Percentiles rank a stretch among this genome's conserved stretches.
phyloP scores from a whole-genome alignment of 202 grass and related monocot species.

The Bolboschoenoplectus hybrid region DNA sequence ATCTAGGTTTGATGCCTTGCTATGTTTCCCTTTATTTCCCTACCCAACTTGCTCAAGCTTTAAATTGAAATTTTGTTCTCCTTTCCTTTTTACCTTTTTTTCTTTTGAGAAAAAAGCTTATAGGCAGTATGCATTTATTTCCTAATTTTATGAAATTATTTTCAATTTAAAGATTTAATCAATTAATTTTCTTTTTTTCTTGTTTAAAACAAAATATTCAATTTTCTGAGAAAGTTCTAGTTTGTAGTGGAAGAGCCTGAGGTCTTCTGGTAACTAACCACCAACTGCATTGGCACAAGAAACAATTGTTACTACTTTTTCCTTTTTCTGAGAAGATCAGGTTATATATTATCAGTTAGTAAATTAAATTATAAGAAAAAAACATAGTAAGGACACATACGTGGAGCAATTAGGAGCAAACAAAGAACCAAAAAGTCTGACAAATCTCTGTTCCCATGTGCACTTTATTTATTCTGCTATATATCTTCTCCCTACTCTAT shows the following conservation, averaged over 20 bases:
- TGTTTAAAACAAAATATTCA: too few relatives aligned
- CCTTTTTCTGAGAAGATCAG: conserved; percentile 5
- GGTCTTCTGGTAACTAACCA: not conserved
- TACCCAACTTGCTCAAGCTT: conserved; percentile 15
- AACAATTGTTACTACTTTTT: conserved; percentile 21
- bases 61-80: not conserved
- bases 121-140: too few relatives aligned
- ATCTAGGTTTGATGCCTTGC: not conserved
- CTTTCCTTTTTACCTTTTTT: not conserved
- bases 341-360: not conserved
- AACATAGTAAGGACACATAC: conserved; percentile 6
- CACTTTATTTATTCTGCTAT: conserved; percentile 9
- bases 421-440: conserved; percentile 22
- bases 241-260: not conserved
- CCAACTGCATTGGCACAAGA: conserved; percentile 12
- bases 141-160: too few relatives aligned
- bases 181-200: not conserved
- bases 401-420: not conserved
- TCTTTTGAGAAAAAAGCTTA: not conserved
- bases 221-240: not conserved
- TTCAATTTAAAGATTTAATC: not conserved
- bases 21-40: conserved; percentile 27
- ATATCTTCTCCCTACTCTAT: not conserved
- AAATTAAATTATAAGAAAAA: not conserved
- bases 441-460: conserved; percentile 33